Base-by-base conservation (phyloP, 805 yeast genomes). In the Candida glaebosa region DNA sequence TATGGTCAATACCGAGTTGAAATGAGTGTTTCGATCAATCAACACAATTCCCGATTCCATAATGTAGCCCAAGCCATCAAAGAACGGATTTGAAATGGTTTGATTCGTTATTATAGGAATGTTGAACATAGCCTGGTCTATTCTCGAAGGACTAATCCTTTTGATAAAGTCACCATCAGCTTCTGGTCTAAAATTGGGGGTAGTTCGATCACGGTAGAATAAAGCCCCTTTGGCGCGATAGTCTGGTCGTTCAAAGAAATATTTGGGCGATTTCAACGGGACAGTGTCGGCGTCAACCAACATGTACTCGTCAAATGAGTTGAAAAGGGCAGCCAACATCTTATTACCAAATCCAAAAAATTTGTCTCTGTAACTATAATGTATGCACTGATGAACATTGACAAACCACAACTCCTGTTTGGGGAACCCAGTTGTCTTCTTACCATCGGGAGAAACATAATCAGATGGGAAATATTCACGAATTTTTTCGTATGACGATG, bases 211-310 rank as follows among this genome's bases (percentile, higher is more conserved):
- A 40, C 52, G 53, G 39, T 47, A 56, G 41, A 56, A 56, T 30
- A 50, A 34, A 3, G 61, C 56, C 8, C 60, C 60, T 32, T 51
- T 49, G 10, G 22, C 22, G 9, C 34, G 17, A 37, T 54, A 57
- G 24, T 49, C 53, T 17, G 37, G 18, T 31, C 48, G 39, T 2
- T 45, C 41, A 37, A 56, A 56, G 38, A 55, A 52, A 24, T 47
- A 44, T 7, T 63, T 51, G 2, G 71, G 61, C 16, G 61, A 57
- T 34, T 64, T 60, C 41, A 76, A 57, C 1, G 76, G 67, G 1
- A 76, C 73, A 1, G 71, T 61, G 46, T 73, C 80, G 3, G 81
- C 79, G 48, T 79, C 84, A 12, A 79, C 42, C 19, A 78, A 56
- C 7, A 79, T 56, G 24, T 67, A 64, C 47, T 75, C 79, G 24